A percentile compares a stretch with the other conserved stretches of the same genome.
Conservation (phyloP, 805 yeast genomes). For the Teunomyces tritomae region DNA sequence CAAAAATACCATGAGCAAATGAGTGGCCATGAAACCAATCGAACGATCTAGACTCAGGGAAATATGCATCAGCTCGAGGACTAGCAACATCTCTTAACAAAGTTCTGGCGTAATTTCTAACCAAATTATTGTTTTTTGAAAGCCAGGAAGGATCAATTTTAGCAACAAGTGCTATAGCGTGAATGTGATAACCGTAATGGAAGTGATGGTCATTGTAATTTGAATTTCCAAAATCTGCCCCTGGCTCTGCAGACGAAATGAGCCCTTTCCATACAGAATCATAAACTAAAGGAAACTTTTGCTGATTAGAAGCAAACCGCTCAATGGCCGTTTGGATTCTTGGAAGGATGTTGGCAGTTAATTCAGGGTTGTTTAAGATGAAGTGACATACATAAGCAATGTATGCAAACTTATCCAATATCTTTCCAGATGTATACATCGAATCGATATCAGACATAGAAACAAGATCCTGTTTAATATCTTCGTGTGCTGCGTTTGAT, state of each 20-base stretch:
- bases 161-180: conserved; percentile 65
- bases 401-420: conserved; percentile 86
- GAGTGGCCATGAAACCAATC: conserved; percentile 80
- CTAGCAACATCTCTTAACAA: conserved; percentile 68
- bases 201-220: conserved; percentile 75
- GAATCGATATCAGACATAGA: conserved; percentile 69
- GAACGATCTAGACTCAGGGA: conserved; percentile 67
- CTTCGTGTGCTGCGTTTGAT: conserved; percentile 48
- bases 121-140: conserved; percentile 25
- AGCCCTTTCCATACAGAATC: conserved; percentile 80
- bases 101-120: conserved; percentile 51
- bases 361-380: conserved; percentile 53
- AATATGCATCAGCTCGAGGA: conserved; percentile 53
- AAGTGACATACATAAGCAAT: conserved; percentile 70
- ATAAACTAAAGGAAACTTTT: conserved; percentile 70
- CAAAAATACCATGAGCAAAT: conserved; percentile 72
- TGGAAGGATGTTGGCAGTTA: conserved; percentile 52
- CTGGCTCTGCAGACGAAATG: conserved; percentile 62
- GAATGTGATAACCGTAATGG: conserved; percentile 73
- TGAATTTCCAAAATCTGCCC: conserved; percentile 70
- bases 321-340: conserved; percentile 66
- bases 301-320: conserved; percentile 67
- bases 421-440: conserved; percentile 88
- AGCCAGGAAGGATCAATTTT: conserved; percentile 49
- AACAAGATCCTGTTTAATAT: conserved; percentile 52